A percentile compares a stretch with the other conserved stretches of the same genome.
These are phyloP conservation scores for Pyrenochaeta sp. DNA, from an alignment of 2,329 filamentous ascomycete species.

Conservation along the genomic window DNA sequence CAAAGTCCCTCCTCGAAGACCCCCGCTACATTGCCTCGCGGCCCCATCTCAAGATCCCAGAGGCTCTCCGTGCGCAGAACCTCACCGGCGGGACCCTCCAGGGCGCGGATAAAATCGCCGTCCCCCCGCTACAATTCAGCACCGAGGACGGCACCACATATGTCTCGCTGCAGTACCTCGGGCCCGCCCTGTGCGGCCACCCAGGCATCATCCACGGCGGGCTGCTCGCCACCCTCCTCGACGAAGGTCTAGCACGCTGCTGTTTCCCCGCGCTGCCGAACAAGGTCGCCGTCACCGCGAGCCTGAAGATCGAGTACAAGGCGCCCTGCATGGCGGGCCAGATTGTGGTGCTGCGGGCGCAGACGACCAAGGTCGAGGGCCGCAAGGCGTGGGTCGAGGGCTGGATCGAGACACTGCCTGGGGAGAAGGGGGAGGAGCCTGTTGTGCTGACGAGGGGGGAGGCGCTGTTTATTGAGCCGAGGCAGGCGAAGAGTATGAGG, in stretches of 20 bases:
- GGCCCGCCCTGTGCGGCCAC: slow-evolving; percentile 83
- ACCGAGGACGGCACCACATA: slow-evolving; percentile 59
- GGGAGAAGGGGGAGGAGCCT: slow-evolving; percentile 68
- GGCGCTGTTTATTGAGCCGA: slow-evolving; percentile 88
- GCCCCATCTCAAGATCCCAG: slow-evolving; percentile 86
- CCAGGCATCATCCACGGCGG: slow-evolving; percentile 91
- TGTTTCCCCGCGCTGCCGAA: slow-evolving; percentile 89
- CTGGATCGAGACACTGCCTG: slow-evolving; percentile 80
- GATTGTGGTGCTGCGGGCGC: slow-evolving; percentile 79
- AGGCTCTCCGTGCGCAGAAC: slow-evolving; percentile 72
- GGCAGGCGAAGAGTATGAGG: slow-evolving; percentile 67
- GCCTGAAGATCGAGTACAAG: slow-evolving; percentile 81
- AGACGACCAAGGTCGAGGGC: slow-evolving; percentile 85
- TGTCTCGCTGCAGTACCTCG: slow-evolving; percentile 78
- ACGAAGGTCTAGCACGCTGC: slow-evolving; percentile 87
- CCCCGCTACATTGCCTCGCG: slow-evolving; percentile 76
- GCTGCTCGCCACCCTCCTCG: slow-evolving; percentile 87
- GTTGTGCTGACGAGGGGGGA: slow-evolving; percentile 81
- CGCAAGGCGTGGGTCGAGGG: slow-evolving; percentile 95
- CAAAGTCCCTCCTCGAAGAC: slow-evolving; percentile 70
- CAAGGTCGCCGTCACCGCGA: slow-evolving; percentile 85
- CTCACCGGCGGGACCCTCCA: slow-evolving; percentile 82
- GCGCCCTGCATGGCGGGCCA: slow-evolving; percentile 77
- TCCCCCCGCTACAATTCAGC: slow-evolving; percentile 80
- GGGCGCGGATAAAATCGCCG: slow-evolving; percentile 76